These are phyloP conservation scores for Podila epigama DNA, from an alignment of 192 early-diverging fungal genomes.

Conservation along the genomic window DNA sequence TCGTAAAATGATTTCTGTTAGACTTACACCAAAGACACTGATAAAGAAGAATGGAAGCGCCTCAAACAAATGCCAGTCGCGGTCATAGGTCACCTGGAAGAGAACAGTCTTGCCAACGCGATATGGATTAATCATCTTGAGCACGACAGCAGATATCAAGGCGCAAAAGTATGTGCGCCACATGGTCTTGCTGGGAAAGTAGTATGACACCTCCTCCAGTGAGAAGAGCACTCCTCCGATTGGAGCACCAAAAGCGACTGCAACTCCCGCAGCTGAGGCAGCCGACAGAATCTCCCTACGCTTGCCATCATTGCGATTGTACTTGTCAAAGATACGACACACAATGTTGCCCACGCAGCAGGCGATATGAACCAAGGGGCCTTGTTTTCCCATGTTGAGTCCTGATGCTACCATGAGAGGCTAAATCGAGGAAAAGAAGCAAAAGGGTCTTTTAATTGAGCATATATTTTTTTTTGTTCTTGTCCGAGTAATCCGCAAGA, in stretches of 20 bases:
- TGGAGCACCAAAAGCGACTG: slow-evolving; percentile 95
- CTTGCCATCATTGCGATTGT: slow-evolving; percentile 87
- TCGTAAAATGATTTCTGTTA: not conserved
- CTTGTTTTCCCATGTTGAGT: slow-evolving; percentile 93
- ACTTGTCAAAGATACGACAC: slow-evolving; percentile 90
- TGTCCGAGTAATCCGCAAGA: no score
- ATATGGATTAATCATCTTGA: slow-evolving; percentile 78
- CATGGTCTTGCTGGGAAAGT: slow-evolving; percentile 95
- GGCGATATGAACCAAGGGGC: slow-evolving; percentile 93
- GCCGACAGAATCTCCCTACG: slow-evolving; percentile 94
- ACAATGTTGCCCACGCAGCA: slow-evolving; percentile 91
- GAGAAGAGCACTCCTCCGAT: slow-evolving; percentile 96
- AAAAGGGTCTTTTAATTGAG: no score
- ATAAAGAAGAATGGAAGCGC: slow-evolving; percentile 84
- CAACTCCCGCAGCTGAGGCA: slow-evolving; percentile 90
- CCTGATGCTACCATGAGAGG: slow-evolving; percentile 86
- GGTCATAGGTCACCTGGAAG: slow-evolving; percentile 89
- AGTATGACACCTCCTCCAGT: slow-evolving; percentile 92
- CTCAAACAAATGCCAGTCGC: slow-evolving; percentile 94
- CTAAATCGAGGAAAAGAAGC: slow-evolving; percentile 34
- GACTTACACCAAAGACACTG: slow-evolving; percentile 77
- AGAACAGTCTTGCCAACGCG: slow-evolving; percentile 84
- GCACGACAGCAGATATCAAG: slow-evolving; percentile 83
- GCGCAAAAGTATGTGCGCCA: slow-evolving; percentile 95
- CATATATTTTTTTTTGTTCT: no score